Percentiles rank a stretch among this genome's conserved stretches.
These are phyloP conservation scores for Microbotryum silenes-acaulis DNA, from an alignment of 1,284 basidiomycete species.

Conservation along the genomic window DNA sequence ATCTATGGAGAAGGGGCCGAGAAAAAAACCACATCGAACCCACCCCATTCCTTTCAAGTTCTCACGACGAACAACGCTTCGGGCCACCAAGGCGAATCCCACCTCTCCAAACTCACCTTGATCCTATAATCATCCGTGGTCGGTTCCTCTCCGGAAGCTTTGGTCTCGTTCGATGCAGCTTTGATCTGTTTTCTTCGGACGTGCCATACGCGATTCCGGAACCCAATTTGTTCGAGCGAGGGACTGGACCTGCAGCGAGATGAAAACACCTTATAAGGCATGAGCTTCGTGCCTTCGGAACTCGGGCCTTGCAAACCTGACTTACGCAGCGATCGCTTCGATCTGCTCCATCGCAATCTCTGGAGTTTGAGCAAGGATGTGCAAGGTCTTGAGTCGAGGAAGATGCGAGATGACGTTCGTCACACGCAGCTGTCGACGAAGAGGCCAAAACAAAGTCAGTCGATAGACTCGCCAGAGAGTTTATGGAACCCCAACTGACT, in stretches of 20 bases:
- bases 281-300: too few relatives aligned
- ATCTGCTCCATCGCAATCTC: slow-evolving; percentile 14
- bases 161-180: background rate
- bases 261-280: too few relatives aligned
- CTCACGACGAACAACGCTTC: slow-evolving; percentile 29
- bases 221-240: slow-evolving; percentile 26
- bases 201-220: slow-evolving; percentile 32
- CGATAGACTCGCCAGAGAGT: too few relatives aligned
- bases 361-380: slow-evolving; percentile 20
- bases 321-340: slow-evolving; percentile 18
- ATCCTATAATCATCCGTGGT: background rate
- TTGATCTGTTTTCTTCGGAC: slow-evolving; percentile 8
- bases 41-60: slow-evolving; percentile 9
- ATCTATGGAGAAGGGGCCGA: too few relatives aligned
- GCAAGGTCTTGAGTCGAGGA: slow-evolving; percentile 10
- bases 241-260: slow-evolving; percentile 7
- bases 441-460: background rate
- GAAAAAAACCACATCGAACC: background rate
- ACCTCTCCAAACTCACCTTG: slow-evolving; percentile 20
- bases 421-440: slow-evolving; percentile 7
- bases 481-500: slow-evolving; percentile 3
- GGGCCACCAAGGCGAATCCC: slow-evolving; percentile 28
- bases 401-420: slow-evolving; percentile 7
- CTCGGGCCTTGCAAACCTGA: too few relatives aligned
- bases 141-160: background rate